Evolutionary conservation across 768 basidiomycete species (phyloP).

Genomic region (Kwoniella europaea): DNA sequence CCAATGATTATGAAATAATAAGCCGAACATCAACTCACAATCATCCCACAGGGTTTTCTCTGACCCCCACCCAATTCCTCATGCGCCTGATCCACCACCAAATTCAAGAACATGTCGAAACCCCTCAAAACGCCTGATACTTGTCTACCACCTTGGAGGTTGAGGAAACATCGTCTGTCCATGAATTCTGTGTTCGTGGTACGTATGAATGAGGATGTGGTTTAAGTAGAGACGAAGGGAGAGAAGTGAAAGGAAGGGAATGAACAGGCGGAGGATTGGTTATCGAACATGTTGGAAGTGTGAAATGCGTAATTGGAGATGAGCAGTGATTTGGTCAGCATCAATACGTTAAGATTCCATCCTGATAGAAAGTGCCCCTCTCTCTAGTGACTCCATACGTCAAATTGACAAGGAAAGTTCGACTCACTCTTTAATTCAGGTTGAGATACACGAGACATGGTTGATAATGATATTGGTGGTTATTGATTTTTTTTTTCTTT

Average conservation of each 20-base stretch:
- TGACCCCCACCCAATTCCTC: constrained; percentile 90
- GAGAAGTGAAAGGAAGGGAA: no score
- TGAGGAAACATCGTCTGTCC: constrained; percentile 96
- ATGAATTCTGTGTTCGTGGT: constrained; percentile 71
- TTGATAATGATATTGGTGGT: constrained; percentile 13
- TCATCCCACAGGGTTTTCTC: constrained; percentile 87
- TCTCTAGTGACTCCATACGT: no score
- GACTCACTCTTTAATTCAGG: constrained; percentile 93
- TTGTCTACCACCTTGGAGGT: constrained; percentile 87
- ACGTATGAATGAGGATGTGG: no score
- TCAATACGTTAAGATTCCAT: neutral
- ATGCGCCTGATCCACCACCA: constrained; percentile 92
- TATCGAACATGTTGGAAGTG: no score
- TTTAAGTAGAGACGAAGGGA: no score
- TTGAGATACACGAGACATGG: constrained; percentile 71
- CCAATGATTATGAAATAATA: neutral
- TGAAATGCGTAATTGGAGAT: neutral
- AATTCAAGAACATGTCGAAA: constrained; percentile 97
- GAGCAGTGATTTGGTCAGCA: neutral
- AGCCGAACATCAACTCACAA: constrained; percentile 65
- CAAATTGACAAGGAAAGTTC: neutral
- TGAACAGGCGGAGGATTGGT: no score
- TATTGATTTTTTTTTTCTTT: neutral
- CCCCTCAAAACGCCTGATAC: constrained; percentile 93
- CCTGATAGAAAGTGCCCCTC: no score